Conservation (phyloP, 208 protist species). For the Trypanosoma cruzi region DNA sequence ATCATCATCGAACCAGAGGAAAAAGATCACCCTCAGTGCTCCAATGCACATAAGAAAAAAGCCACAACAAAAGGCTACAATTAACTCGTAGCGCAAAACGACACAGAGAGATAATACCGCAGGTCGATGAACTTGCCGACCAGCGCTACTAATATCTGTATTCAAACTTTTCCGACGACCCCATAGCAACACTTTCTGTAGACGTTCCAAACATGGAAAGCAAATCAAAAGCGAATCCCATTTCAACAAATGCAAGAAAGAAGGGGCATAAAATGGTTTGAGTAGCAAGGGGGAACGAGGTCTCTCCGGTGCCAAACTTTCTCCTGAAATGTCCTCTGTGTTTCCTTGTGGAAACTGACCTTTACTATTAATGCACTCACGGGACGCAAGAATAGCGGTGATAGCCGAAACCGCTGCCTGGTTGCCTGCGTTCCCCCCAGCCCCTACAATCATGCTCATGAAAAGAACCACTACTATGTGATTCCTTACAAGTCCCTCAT, state of each 20-base stretch:
- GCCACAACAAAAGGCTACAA: conserved; percentile 29
- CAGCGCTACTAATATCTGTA: neutral
- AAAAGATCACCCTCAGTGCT: conserved; percentile 31
- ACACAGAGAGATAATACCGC: neutral
- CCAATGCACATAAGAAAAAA: conserved; percentile 26
- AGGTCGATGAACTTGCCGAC: neutral
- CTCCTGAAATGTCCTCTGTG: neutral
- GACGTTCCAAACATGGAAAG: neutral
- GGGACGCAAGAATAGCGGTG: conserved; percentile 22
- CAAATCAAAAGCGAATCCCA: neutral
- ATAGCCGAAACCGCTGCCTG: conserved; percentile 38
- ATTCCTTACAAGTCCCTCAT: conserved; percentile 32
- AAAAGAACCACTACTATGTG: conserved; percentile 44
- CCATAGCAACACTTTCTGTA: neutral
- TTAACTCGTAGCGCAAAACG: conserved; percentile 17
- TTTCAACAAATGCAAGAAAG: too few relatives aligned
- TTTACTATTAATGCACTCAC: neutral
- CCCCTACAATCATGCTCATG: conserved; percentile 56
- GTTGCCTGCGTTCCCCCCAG: conserved; percentile 52
- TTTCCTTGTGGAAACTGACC: neutral
- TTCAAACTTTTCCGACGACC: neutral
- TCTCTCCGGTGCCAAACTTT: neutral
- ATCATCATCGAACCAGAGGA: conserved; percentile 11
- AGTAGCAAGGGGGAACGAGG: neutral
- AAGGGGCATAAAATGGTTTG: neutral